Evolutionary conservation across 2,329 filamentous ascomycete species (phyloP).

Genomic region (Sclerotinia nivalis): DNA sequence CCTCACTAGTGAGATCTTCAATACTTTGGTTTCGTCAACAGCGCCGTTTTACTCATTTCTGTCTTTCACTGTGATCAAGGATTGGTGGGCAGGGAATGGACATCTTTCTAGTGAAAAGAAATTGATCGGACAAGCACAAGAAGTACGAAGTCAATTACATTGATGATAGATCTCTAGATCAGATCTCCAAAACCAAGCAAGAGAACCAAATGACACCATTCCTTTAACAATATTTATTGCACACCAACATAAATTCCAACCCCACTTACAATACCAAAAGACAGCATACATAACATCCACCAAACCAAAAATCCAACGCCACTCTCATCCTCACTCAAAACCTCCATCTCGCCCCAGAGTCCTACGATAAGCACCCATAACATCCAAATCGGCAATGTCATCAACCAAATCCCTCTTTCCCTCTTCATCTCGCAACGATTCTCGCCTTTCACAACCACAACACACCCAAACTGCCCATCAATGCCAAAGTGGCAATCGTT

Average conservation of each 20-base stretch:
- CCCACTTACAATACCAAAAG: conserved; percentile 2
- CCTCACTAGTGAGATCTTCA: too few species aligned
- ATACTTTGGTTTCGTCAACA: too few species aligned
- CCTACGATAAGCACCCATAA: background rate
- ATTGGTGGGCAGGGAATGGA: background rate
- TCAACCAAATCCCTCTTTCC: background rate
- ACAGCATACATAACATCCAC: conserved; percentile 15
- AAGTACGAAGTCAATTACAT: background rate
- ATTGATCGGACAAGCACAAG: background rate
- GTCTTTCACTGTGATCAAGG: background rate
- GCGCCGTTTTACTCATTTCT: background rate
- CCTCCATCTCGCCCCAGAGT: background rate
- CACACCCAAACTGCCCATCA: conserved; percentile 12
- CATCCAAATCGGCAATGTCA: conserved; percentile 10
- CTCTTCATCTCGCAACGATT: background rate
- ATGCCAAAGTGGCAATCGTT: background rate
- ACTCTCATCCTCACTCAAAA: background rate
- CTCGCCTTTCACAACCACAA: conserved; percentile 17
- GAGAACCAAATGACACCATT: background rate
- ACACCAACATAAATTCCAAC: conserved; percentile 5
- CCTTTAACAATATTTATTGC: background rate
- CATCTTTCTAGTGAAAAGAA: background rate
- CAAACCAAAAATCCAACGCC: background rate
- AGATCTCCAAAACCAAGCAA: background rate
- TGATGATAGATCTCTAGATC: background rate